A percentile compares a stretch with the other conserved stretches of the same genome.
Conservation (phyloP, 306 rosid genomes). For the Casuarina equisetifolia region DNA sequence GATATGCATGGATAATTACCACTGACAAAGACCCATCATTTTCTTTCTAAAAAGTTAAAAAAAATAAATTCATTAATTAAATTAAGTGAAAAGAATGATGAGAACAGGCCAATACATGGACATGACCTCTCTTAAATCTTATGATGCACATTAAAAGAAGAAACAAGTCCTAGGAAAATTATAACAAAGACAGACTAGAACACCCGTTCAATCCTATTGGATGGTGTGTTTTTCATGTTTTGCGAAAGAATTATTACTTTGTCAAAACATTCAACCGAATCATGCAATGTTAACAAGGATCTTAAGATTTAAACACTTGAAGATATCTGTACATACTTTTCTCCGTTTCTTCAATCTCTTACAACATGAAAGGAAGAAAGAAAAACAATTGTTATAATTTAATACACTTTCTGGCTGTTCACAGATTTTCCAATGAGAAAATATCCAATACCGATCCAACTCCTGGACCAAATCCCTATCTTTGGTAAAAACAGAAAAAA, state of each 20-base stretch:
- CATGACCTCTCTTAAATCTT: background rate
- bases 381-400: background rate
- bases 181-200: background rate
- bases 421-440: background rate
- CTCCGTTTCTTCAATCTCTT: background rate
- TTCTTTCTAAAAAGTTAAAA: background rate
- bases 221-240: background rate
- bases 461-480: background rate
- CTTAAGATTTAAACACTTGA: background rate
- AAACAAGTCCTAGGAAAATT: background rate
- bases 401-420: background rate
- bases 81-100: background rate
- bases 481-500: slow-evolving; percentile 4
- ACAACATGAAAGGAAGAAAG: background rate
- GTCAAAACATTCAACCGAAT: background rate
- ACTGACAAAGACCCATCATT: background rate
- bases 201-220: background rate
- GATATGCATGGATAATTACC: background rate
- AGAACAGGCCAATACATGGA: too few species aligned
- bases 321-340: background rate
- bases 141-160: background rate
- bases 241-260: background rate
- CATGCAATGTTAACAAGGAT: background rate
- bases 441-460: background rate
- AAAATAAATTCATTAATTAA: background rate